Evolutionary conservation across 345 rosid genomes (phyloP).

Genomic region (Hibiscus trionum): DNA sequence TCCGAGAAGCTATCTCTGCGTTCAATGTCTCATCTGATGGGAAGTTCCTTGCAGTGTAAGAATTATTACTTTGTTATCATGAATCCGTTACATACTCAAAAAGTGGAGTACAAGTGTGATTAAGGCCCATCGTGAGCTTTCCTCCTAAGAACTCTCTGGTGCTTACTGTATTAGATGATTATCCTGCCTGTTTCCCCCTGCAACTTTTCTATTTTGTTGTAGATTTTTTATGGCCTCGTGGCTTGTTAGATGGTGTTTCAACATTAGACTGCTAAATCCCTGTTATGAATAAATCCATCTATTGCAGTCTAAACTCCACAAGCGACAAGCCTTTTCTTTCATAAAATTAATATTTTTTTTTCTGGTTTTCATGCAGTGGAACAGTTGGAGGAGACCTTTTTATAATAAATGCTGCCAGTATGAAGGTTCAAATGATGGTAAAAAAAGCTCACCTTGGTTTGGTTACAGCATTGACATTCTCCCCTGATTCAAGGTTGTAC

Average conservation of each 20-base stretch:
- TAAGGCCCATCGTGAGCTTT: neutral
- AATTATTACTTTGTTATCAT: conserved; percentile 3
- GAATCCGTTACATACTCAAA: neutral
- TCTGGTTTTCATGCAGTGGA: conserved; percentile 48
- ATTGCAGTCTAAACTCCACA: neutral
- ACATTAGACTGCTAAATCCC: neutral
- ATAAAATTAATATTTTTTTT: neutral
- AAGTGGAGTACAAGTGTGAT: neutral
- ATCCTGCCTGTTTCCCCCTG: neutral
- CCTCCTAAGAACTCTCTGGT: neutral
- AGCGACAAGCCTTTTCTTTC: neutral
- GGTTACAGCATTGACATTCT: conserved; percentile 74
- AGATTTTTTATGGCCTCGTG: neutral
- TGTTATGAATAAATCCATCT: neutral
- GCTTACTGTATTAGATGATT: conserved; percentile 7
- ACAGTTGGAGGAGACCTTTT: conserved; percentile 58
- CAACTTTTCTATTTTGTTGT: neutral
- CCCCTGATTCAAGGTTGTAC: conserved; percentile 76
- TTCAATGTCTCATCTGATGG: conserved; percentile 83
- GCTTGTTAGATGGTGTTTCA: neutral
- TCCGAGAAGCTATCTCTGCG: conserved; percentile 47
- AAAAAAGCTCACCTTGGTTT: conserved; percentile 80
- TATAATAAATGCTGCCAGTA: conserved; percentile 41
- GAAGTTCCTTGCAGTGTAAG: conserved; percentile 68
- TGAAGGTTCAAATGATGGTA: conserved; percentile 37